Base-by-base conservation (phyloP, 805 yeast species). In the Nakazawaea populi region DNA sequence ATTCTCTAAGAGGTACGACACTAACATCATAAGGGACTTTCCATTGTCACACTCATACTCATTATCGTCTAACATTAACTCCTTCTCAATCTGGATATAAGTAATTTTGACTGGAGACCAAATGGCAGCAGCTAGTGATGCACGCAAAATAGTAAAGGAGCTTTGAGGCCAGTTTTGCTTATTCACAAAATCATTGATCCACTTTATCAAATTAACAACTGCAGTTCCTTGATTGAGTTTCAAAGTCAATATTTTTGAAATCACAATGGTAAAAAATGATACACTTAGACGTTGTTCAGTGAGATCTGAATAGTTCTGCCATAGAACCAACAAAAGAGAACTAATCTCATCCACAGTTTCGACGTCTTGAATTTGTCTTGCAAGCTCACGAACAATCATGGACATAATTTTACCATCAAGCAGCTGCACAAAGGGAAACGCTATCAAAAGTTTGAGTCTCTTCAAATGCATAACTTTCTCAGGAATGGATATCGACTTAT, bases 371-470 rank as follows among this genome's bases (percentile, higher is more conserved):
- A 74, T 48, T 31, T 64, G 55, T 28, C 57, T 60, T n/a, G 59
- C 47, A 29, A 67, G 54, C n/a, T 52, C 52, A 1, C 49, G 45
- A 18, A 56, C 52, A 3, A 70, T 29, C 2, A 67, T 56, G 1
- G 48, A 44, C 1, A 56, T 46, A 7, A 74, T 42, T 5, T 55
- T 54, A 9, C 52, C 48, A 38, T 56, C 42, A 1, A 34, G 36
- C n/a, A 63, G 58, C 0, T 38, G 50, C 2, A 46, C 38, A 2
- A 53, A 52, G 7, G 70, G 68, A 18, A 69, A 45, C 6, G 64
- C 43, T 6, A 71, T 55, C 5, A 76, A 49, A 1, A 71, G 52
- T 51, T 75, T 75, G 24, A 78, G 47, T 49, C 61, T 67, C 50
- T 79, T 63, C 5, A 77, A 38, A 30, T 54, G 48, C 4, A 60